A percentile compares a stretch with the other conserved stretches of the same genome.
These are phyloP conservation scores for Acanthamoeba culbertsoni DNA, from an alignment of 208 protist genomes.

Conservation along the genomic window DNA sequence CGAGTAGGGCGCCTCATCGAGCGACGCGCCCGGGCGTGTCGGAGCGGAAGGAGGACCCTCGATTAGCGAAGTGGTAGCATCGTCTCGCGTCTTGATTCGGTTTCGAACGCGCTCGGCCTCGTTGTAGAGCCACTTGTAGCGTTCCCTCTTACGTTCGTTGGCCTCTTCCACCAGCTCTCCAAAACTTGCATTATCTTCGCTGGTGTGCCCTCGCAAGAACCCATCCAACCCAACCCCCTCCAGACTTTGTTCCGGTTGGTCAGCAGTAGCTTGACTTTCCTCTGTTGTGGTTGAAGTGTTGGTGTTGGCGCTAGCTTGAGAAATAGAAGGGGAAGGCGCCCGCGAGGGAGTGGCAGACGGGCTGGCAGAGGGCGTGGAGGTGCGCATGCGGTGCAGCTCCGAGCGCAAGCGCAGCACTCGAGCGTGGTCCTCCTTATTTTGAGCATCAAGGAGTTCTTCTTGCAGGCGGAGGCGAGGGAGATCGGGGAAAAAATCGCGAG, in stretches of 20 bases:
- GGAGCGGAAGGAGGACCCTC: not conserved
- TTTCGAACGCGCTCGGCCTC: not conserved
- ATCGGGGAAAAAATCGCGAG: constrained; percentile 75
- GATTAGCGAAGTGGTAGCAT: not conserved
- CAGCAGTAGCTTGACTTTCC: not conserved
- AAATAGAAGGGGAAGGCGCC: not conserved
- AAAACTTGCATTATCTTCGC: constrained; percentile 30
- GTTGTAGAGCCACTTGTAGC: not conserved
- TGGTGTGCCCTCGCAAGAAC: not conserved
- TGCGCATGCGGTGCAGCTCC: not conserved
- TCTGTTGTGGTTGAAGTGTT: not conserved
- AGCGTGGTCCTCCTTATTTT: not conserved
- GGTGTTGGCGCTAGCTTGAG: not conserved
- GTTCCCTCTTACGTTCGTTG: not conserved
- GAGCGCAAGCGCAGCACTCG: not conserved
- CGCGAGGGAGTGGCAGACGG: not conserved
- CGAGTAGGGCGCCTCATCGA: not conserved
- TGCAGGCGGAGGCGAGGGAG: constrained; percentile 59
- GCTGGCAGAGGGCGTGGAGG: not conserved
- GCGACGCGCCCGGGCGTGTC: not conserved
- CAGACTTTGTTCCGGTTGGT: not conserved
- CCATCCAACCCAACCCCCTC: not conserved
- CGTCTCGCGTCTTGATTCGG: not conserved
- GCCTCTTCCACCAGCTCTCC: not conserved
- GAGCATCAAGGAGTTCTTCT: constrained; percentile 63